Evolutionary conservation across 768 basidiomycete genomes (phyloP).

Genomic region (Lentinula boryana): DNA sequence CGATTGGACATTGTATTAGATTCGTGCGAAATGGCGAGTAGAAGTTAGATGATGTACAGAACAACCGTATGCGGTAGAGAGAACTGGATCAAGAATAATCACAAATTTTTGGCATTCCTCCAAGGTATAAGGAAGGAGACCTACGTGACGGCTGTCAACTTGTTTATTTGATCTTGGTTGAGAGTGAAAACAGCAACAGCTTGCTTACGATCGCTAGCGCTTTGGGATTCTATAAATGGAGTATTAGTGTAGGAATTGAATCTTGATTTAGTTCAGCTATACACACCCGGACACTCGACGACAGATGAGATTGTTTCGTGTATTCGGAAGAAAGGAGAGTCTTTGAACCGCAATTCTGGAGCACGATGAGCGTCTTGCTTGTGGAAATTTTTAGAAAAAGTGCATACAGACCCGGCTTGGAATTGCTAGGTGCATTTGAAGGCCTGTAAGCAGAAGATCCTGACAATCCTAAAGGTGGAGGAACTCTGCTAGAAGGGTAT

Average conservation of each 20-base stretch:
- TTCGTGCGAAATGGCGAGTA: conserved; percentile 54
- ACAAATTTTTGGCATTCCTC: neutral
- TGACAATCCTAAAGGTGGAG: conserved; percentile 20
- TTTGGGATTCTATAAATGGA: conserved; percentile 57
- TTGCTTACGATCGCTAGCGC: conserved; percentile 70
- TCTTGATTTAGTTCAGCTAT: neutral
- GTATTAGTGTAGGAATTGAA: conserved; percentile 2
- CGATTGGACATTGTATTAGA: conserved; percentile 62
- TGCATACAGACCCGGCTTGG: conserved; percentile 21
- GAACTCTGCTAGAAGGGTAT: conserved; percentile 49
- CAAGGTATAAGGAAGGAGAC: conserved; percentile 12
- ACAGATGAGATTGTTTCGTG: conserved; percentile 61
- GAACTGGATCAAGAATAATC: conserved; percentile 31
- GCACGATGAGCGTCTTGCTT: conserved; percentile 9
- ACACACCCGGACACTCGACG: conserved; percentile 73
- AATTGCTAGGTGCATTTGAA: conserved; percentile 14
- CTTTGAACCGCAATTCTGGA: conserved; percentile 69
- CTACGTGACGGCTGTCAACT: conserved; percentile 54
- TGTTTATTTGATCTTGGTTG: conserved; percentile 54
- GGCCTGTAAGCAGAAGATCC: conserved; percentile 28
- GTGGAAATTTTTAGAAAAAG: conserved; percentile 6
- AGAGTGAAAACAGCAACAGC: conserved; percentile 60
- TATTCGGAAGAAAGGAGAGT: conserved; percentile 71
- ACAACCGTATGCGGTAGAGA: conserved; percentile 77
- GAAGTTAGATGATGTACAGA: conserved; percentile 82